These are phyloP conservation scores for Pseudogymnoascus sp. DNA, from an alignment of 2,329 filamentous ascomycete species.

Conservation along the genomic window DNA sequence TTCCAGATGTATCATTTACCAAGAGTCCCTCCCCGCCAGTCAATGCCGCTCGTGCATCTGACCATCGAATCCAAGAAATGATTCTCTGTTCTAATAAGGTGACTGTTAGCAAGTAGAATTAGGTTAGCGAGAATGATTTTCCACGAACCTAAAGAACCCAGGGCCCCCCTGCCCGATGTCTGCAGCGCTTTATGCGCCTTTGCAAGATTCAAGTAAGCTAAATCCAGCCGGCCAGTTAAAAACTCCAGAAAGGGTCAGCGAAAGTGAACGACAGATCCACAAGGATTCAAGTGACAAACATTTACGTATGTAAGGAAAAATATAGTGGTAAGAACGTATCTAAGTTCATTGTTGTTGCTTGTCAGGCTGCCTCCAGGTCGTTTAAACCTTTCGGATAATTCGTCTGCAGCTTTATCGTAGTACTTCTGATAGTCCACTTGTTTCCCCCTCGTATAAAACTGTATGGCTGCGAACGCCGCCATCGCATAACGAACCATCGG, in stretches of 20 bases:
- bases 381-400: not conserved
- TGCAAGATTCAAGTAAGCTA: constrained; percentile 8
- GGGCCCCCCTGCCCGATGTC: constrained; percentile 3
- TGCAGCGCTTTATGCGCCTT: constrained; percentile 6
- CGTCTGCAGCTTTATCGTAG: constrained; percentile 3
- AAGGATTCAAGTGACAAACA: not conserved
- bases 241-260: constrained; percentile 1
- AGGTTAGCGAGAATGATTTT: not conserved
- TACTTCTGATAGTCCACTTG: constrained; percentile 3
- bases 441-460: not conserved
- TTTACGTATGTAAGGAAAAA: constrained; percentile 5
- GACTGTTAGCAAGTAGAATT: not conserved
- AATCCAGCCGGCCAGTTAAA: constrained; percentile 7
- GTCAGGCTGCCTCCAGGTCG: not conserved
- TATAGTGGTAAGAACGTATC: constrained; percentile 8
- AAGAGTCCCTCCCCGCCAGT: not conserved
- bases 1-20: constrained; percentile 8
- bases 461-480: not conserved
- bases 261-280: not conserved
- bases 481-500: not conserved
- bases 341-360: not conserved
- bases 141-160: constrained; percentile 4
- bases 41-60: constrained; percentile 2
- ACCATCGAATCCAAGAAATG: constrained; percentile 4
- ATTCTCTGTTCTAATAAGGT: not conserved